These are phyloP conservation scores for Cunninghamia lanceolata DNA, from an alignment of 75 land plant species.

Conservation along the genomic window DNA sequence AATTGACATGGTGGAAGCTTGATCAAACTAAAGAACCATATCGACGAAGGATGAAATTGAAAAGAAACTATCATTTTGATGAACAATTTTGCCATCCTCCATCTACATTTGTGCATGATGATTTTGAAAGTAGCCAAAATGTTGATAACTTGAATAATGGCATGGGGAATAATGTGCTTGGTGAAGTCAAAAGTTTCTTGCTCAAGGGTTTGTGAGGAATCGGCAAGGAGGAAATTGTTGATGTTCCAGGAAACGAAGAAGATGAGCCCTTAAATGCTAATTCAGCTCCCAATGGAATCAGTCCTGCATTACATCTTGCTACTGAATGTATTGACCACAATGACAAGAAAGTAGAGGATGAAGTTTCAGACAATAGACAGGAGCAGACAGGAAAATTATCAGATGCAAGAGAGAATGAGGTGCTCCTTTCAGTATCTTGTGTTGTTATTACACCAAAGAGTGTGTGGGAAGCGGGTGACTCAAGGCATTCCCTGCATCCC, in stretches of 20 bases:
- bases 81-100: constrained; percentile 63
- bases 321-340: constrained; percentile 17
- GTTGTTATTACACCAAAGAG: constrained; percentile 85
- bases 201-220: constrained; percentile 78
- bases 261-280: constrained; percentile 21
- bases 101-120: constrained; percentile 14
- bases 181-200: constrained; percentile 68
- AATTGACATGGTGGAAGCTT: constrained; percentile 74
- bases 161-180: constrained; percentile 38
- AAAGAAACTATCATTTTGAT: constrained; percentile 81
- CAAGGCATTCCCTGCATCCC: too few relatives aligned
- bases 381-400: constrained; percentile 22
- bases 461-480: too few relatives aligned
- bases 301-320: constrained; percentile 21
- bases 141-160: constrained; percentile 20
- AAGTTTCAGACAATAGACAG: constrained; percentile 30
- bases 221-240: constrained; percentile 60
- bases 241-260: constrained; percentile 26
- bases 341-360: constrained; percentile 19
- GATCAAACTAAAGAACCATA: constrained; percentile 91
- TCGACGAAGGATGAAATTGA: constrained; percentile 79
- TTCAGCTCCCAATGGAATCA: constrained; percentile 4
- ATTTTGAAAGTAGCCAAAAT: constrained; percentile 17
- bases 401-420: constrained; percentile 66
- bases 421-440: constrained; percentile 63